phyloP scores from a whole-genome alignment of 441 rosid species.

The Euphorbia corollata region DNA sequence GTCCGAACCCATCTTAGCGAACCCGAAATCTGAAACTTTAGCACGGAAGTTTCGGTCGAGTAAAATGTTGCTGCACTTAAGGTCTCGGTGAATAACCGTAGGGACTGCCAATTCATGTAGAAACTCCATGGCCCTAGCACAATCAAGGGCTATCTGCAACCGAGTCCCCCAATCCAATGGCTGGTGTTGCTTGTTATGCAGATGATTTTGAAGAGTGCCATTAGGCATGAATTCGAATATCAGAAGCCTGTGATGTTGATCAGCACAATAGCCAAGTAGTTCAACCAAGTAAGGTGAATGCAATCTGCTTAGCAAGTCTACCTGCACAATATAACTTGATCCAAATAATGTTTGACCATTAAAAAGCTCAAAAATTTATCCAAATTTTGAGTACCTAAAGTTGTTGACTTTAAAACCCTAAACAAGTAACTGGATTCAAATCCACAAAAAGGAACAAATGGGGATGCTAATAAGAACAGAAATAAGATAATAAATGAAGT shows the following conservation, averaged over 20 bases:
- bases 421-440: not conserved
- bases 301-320: conserved; percentile 77
- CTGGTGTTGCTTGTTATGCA: conserved; percentile 37
- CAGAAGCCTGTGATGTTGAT: conserved; percentile 64
- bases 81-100: conserved; percentile 72
- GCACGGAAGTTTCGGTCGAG: conserved; percentile 54
- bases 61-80: conserved; percentile 66
- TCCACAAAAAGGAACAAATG: conserved; percentile 12
- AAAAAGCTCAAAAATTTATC: not conserved
- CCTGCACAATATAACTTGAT: conserved; percentile 35
- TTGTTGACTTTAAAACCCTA: conserved; percentile 16
- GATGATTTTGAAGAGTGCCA: conserved; percentile 56
- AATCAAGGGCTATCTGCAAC: conserved; percentile 72
- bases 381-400: not conserved
- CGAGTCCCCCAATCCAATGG: conserved; percentile 67
- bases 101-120: conserved; percentile 63
- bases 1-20: conserved; percentile 69
- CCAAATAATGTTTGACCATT: not conserved
- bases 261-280: conserved; percentile 88
- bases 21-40: conserved; percentile 70
- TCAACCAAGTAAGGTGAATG: conserved; percentile 75
- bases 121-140: conserved; percentile 76
- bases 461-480: conserved; percentile 12
- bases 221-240: conserved; percentile 70
- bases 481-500: conserved; percentile 31